Percentiles rank a stretch among this genome's conserved stretches.
phyloP scores from a whole-genome alignment of 2,329 filamentous ascomycete species.

The Chaetomiaceae sp. region DNA sequence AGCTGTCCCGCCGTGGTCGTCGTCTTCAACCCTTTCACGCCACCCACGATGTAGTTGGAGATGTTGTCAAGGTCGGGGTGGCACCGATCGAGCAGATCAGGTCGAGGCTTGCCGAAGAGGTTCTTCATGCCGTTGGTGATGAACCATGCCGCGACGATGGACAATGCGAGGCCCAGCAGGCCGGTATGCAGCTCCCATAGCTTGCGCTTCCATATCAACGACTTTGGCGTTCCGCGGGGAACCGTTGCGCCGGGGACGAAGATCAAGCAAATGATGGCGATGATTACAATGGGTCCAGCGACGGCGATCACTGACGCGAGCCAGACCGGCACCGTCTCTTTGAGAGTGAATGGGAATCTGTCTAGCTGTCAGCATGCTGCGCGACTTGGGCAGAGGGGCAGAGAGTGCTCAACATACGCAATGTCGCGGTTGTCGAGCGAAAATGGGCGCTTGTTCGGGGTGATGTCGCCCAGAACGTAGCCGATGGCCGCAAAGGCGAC shows the following conservation, averaged over 20 bases:
- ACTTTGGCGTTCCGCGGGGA: conserved; percentile 55
- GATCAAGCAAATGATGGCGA: conserved; percentile 63
- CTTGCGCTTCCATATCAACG: conserved; percentile 72
- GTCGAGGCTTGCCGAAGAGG: conserved; percentile 64
- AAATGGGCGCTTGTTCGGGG: conserved; percentile 67
- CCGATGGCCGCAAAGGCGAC: conserved; percentile 56
- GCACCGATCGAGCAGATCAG: conserved; percentile 79
- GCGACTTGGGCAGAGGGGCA: neutral
- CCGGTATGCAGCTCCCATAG: conserved; percentile 87
- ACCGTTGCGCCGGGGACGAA: conserved; percentile 71
- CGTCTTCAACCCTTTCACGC: conserved; percentile 52
- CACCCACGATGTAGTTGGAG: conserved; percentile 58
- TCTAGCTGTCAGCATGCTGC: conserved; percentile 5
- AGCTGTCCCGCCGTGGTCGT: conserved; percentile 58
- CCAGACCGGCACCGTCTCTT: conserved; percentile 68
- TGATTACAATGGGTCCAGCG: conserved; percentile 61
- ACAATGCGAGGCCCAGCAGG: conserved; percentile 74
- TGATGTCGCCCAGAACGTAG: conserved; percentile 52
- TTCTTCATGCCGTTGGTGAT: conserved; percentile 85
- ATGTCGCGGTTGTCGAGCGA: conserved; percentile 71
- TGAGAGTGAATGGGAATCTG: conserved; percentile 63
- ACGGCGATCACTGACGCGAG: conserved; percentile 62
- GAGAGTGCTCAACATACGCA: conserved; percentile 46
- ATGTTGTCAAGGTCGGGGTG: conserved; percentile 65
- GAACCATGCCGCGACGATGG: conserved; percentile 68